phyloP scores from a whole-genome alignment of 345 rosid genomes.

The Eucalyptus pauciflora region DNA sequence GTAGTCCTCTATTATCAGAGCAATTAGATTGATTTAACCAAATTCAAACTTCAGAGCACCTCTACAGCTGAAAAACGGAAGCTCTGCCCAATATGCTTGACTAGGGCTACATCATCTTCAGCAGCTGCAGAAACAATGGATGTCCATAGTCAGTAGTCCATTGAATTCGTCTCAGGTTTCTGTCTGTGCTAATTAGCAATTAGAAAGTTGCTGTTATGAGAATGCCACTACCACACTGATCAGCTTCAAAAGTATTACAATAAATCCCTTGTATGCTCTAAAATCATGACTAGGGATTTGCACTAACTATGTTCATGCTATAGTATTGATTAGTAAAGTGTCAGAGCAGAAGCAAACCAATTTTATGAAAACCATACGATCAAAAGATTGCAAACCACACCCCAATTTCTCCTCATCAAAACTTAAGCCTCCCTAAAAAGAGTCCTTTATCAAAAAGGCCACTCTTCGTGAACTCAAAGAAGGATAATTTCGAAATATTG shows the following conservation, averaged over 20 bases:
- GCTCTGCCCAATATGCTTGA: conserved; percentile 83
- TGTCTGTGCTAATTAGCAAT: not conserved
- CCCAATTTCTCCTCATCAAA: not conserved
- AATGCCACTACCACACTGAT: not conserved
- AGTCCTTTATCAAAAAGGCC: not conserved
- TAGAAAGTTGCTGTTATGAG: not conserved
- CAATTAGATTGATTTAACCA: not conserved
- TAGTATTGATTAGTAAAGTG: not conserved
- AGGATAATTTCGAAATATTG: not conserved
- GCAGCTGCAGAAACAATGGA: conserved; percentile 31
- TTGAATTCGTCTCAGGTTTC: not conserved
- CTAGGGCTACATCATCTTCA: conserved; percentile 70
- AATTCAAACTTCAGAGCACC: conserved; percentile 13
- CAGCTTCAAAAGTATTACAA: not conserved
- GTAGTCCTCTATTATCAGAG: not conserved
- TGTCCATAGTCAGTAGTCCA: not conserved
- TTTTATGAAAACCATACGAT: not conserved
- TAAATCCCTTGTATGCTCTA: not conserved
- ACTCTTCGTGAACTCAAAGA: not conserved
- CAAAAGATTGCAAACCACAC: not conserved
- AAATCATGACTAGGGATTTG: not conserved
- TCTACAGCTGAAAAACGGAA: conserved; percentile 76
- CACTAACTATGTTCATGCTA: not conserved
- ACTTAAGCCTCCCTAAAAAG: not conserved
- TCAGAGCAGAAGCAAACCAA: not conserved